These are phyloP conservation scores for Eimeria acervulina DNA, from an alignment of 169 alveolate genomes.

Conservation along the genomic window DNA sequence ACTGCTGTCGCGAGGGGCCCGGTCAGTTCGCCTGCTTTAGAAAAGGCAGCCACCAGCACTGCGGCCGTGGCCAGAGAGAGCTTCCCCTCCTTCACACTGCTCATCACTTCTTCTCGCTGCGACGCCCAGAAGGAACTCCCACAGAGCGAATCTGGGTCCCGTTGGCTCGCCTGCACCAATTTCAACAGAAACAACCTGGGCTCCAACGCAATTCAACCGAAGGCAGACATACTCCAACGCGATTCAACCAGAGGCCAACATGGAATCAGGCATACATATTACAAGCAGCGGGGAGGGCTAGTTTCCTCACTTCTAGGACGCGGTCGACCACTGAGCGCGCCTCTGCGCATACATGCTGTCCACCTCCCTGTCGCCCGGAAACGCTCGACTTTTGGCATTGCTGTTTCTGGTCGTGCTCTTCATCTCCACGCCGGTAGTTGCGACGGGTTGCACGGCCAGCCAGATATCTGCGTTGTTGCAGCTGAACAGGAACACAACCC, in stretches of 20 bases:
- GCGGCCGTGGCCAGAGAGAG: slow-evolving; percentile 5
- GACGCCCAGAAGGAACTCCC: slow-evolving; percentile 51
- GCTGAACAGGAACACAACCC: neutral
- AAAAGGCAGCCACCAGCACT: neutral
- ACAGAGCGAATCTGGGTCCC: neutral
- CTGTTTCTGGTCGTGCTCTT: neutral
- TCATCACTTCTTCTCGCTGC: slow-evolving; percentile 43
- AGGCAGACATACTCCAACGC: neutral
- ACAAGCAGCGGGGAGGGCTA: neutral
- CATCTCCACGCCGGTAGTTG: neutral
- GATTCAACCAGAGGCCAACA: no score
- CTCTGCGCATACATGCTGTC: neutral
- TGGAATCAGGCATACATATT: neutral
- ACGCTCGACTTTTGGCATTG: neutral
- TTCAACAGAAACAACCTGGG: neutral
- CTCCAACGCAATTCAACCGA: neutral
- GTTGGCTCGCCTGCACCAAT: slow-evolving; percentile 29
- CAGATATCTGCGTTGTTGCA: neutral
- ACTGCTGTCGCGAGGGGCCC: slow-evolving; percentile 47
- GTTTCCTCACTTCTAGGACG: neutral
- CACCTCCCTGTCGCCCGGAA: neutral
- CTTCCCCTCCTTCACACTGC: neutral
- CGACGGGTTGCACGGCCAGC: neutral
- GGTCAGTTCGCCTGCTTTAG: slow-evolving; percentile 62
- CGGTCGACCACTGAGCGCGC: neutral